Conservation (phyloP, 2,329 filamentous ascomycete genomes). For the Ceratocystis alfenasii region DNA sequence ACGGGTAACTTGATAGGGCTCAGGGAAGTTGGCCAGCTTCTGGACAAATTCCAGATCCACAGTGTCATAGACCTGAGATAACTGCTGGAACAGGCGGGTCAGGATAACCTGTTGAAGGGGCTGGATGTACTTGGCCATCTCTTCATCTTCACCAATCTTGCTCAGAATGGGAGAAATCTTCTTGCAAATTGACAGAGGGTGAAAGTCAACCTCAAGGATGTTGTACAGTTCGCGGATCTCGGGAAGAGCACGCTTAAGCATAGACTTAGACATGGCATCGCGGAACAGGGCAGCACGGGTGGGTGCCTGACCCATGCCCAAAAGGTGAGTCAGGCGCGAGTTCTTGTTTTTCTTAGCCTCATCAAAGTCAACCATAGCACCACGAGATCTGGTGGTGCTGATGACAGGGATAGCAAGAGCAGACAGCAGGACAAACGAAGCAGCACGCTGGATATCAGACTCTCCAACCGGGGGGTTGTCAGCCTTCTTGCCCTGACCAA, state of each 20-base stretch:
- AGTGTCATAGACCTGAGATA: constrained; percentile 97
- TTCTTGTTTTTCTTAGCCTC: constrained; percentile 99
- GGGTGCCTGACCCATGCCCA: constrained; percentile 83
- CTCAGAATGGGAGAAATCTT: constrained; percentile 95
- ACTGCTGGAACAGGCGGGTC: constrained; percentile 94
- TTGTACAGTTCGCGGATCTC: constrained; percentile 97
- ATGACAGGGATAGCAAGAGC: constrained; percentile 98
- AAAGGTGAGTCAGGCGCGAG: constrained; percentile 84
- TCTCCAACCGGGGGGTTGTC: constrained; percentile 87
- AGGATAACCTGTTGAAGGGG: constrained; percentile 97
- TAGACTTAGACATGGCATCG: constrained; percentile 86
- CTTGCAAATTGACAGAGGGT: constrained; percentile 95
- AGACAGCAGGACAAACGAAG: constrained; percentile 89
- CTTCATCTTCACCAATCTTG: constrained; percentile 83
- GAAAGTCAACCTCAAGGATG: constrained; percentile 98
- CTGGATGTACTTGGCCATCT: constrained; percentile 94
- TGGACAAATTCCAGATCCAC: constrained; percentile 91
- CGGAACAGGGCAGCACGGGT: constrained; percentile 88
- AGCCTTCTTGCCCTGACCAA: constrained; percentile 79
- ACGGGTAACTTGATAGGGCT: constrained; percentile 84
- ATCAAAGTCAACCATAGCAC: constrained; percentile 91
- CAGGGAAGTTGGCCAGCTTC: constrained; percentile 86
- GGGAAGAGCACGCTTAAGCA: constrained; percentile 80
- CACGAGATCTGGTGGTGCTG: constrained; percentile 90
- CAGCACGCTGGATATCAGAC: constrained; percentile 81